Percentiles rank a stretch among this genome's conserved stretches.
phyloP scores from a whole-genome alignment of 805 yeast species.

The Candida silvatica region DNA sequence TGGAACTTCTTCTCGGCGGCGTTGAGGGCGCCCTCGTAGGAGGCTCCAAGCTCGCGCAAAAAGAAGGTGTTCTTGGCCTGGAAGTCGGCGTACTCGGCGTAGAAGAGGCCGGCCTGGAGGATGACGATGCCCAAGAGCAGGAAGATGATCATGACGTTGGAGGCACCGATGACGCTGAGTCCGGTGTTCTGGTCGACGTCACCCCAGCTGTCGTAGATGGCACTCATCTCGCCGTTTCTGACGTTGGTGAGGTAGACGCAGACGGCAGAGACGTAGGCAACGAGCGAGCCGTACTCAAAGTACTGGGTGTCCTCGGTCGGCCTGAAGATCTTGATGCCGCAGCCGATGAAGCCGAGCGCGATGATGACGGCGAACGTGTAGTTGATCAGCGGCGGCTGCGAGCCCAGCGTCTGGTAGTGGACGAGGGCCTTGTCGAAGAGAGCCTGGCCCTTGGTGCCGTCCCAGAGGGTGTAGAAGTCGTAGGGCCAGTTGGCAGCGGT shows the following conservation, averaged over 20 bases:
- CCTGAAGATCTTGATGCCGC: slow-evolving; percentile 70
- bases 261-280: slow-evolving; percentile 60
- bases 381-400: slow-evolving; percentile 49
- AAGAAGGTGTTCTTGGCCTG: slow-evolving; percentile 18
- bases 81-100: slow-evolving; percentile 39
- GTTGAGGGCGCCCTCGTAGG: slow-evolving; percentile 4
- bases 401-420: slow-evolving; percentile 73
- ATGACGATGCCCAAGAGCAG: slow-evolving; percentile 71
- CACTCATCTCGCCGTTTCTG: slow-evolving; percentile 67
- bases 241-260: slow-evolving; percentile 83
- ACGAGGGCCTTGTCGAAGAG: slow-evolving; percentile 52
- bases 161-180: slow-evolving; percentile 84
- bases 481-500: slow-evolving; percentile 75
- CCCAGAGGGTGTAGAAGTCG: slow-evolving; percentile 70
- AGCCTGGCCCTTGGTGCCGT: slow-evolving; percentile 35
- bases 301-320: slow-evolving; percentile 80
- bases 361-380: slow-evolving; percentile 56
- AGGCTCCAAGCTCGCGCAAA: slow-evolving; percentile 17
- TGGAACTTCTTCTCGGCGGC: slow-evolving; percentile 6
- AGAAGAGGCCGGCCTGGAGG: slow-evolving; percentile 84
- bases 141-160: slow-evolving; percentile 66
- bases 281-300: slow-evolving; percentile 84
- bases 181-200: slow-evolving; percentile 86
- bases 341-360: slow-evolving; percentile 61
- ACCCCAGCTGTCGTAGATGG: slow-evolving; percentile 78